These are phyloP conservation scores for Coffea humblotiana DNA, from an alignment of 305 asterid species.

Conservation along the genomic window DNA sequence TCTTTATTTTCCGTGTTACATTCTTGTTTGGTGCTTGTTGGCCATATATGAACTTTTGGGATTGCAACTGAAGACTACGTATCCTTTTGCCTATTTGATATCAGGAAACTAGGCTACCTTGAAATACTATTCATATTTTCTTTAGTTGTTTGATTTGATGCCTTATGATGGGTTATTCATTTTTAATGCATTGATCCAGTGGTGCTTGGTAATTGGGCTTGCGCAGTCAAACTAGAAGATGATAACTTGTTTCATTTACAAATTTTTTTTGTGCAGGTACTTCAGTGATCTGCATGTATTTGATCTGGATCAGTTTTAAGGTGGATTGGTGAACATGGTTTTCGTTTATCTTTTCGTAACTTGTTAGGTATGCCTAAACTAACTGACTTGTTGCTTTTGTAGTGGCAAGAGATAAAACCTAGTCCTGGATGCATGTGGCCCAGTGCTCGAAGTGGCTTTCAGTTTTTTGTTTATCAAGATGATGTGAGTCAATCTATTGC, in stretches of 20 bases:
- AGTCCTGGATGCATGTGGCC: conserved; percentile 96
- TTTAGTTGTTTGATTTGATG: not conserved
- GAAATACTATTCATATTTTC: not conserved
- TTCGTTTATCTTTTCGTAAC: not conserved
- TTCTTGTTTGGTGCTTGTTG: not conserved
- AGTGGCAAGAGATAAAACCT: conserved; percentile 99
- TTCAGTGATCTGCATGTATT: conserved; percentile 84
- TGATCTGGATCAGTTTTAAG: conserved; percentile 92
- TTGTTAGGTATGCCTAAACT: conserved; percentile 1
- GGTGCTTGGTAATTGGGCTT: not conserved
- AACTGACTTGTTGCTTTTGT: conserved; percentile 24
- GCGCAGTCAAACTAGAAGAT: not conserved
- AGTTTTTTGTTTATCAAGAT: conserved; percentile 83
- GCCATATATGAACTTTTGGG: not conserved
- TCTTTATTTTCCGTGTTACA: not conserved
- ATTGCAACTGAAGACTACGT: not conserved
- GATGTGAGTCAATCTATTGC: conserved; percentile 45
- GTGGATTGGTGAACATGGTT: conserved; percentile 27
- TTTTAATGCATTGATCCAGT: not conserved
- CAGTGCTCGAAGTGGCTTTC: conserved; percentile 96
- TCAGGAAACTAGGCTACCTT: not conserved
- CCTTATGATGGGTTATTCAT: not conserved
- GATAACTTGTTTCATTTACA: conserved; percentile 10
- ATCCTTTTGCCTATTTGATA: not conserved
- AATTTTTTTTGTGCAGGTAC: conserved; percentile 61